Conservation (phyloP, 2,329 filamentous ascomycete species). For the Penicillium carneum region DNA sequence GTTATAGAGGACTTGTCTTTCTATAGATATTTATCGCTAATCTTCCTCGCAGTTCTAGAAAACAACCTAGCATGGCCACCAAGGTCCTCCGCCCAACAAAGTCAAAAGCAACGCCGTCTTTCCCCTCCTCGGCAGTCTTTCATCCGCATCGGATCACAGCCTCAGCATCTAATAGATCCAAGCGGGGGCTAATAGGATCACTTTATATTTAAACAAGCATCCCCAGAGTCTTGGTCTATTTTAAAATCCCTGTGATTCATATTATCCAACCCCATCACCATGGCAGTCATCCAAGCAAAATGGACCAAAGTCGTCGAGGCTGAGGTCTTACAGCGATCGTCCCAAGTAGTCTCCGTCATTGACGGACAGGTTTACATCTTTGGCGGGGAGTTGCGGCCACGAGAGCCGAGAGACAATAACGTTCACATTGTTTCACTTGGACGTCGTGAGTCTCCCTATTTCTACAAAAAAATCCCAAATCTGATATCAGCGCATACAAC, state of each 20-base stretch:
- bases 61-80: neutral
- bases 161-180: neutral
- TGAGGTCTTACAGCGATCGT: conserved; percentile 64
- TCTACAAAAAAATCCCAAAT: neutral
- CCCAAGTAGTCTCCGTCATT: conserved; percentile 72
- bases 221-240: neutral
- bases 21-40: too few species aligned
- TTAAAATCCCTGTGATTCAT: neutral
- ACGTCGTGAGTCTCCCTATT: conserved; percentile 19
- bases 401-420: conserved; percentile 74
- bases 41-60: too few species aligned
- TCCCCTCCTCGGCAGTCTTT: neutral
- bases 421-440: conserved; percentile 69
- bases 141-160: neutral
- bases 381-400: conserved; percentile 74
- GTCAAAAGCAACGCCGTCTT: neutral
- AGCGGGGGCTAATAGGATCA: neutral
- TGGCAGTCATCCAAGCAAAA: conserved; percentile 6
- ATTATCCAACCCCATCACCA: neutral
- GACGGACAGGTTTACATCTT: conserved; percentile 71
- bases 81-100: conserved; percentile 1
- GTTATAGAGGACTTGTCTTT: too few species aligned
- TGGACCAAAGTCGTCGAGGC: conserved; percentile 33
- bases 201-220: neutral
- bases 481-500: neutral